Base-by-base conservation (phyloP, 352 stramenopile genomes). In the Saprolegnia diclina region DNA sequence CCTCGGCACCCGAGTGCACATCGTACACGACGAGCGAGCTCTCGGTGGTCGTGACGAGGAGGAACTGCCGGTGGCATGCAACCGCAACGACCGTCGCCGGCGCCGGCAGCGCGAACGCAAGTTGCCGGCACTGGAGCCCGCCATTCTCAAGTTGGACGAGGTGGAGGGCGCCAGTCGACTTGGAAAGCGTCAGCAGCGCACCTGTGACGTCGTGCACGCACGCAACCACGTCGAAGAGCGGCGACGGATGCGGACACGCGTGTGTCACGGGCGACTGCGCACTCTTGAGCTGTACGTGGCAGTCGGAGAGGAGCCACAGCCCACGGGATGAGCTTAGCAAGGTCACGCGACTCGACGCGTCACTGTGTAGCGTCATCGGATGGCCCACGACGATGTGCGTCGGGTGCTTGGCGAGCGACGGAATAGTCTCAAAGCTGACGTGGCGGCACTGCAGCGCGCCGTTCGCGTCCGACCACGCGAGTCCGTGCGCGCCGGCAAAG, bases 151-250 rank as follows among this genome's bases (percentile, higher is more conserved):
- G 77, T 45, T 55, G n/a, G 22, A 91, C 72, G 26, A 91, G 62
- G 38, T 79, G 77, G 10, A 92, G 45, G 13, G 70, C 56, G 9
- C 76, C 74, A 21, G 75, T 75, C 4, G 56, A 37, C 0, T 73
- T 74, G 7, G 77, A 64, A 0, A 94, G 22, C 40, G 88, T 71
- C 26, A 94, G 52, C 6, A 94, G 73, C 64, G 92, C 85, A 6
- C 87, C 84, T n/a, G 87, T 95, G 46, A 92, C 74, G 50, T 74
- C 87, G 50, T 94, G 87, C 2, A 88, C 38, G 55, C 80, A 90
- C 0, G 70, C 67, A 21, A 65, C 9, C 3, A 82, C 64, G 19
- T 82, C 52, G 16, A 74, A 21, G 0, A 35, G 59, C 21, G 59
- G 35, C 14, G 26, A 24, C 6, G 56, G 18, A 38, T 24, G 14